Evolutionary conservation across 169 alveolate species (phyloP), one percentile per base, ranked within the genome.

Genomic region (Theileria parva): DNA sequence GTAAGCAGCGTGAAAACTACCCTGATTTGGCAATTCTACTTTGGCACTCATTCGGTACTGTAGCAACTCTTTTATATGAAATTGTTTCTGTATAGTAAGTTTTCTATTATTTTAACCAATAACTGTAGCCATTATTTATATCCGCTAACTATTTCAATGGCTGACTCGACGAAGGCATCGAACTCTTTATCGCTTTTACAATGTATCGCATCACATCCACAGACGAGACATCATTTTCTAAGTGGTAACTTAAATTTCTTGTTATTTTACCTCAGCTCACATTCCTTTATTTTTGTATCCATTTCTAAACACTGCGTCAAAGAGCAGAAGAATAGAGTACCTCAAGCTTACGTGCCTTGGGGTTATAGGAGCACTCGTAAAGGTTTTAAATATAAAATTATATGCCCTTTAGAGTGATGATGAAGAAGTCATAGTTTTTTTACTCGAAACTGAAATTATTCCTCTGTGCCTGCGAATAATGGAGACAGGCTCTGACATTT

Each of bases 291-390:
- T 96, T 84, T 91, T 98, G 30, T 98, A 96, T 84, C 99, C 99
- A 5, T 97, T 98, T 86, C 90, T 98, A 60, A 98, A 98, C 78
- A 96, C 99, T 32, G 94, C 96, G 32, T 93, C 96, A 19, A 97
- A 97, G 76, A 95, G 97, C 53, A 93, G 99, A 76, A 98, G 99
- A 1, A 96, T 95, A 83, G 99, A 98, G 92, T 98, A 97, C 86
- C 86, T 98, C 64, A 96, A 99, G 63, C 94, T 98, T 61, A 98
- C 99, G 0, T 94, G 98, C 12, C 89, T 98, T 32, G 99, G 99
- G 34, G 99, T 98, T 21, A 97, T 98, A 39, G 99, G 99, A n/a
- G 99, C 99, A 30, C 91, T 98, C 25, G 99, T 98, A 15, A 97
- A 97, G 93, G 99, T 97, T 17, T 50, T 60, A 0, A 1, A 13